Evolutionary conservation across 164 flowering plant genomes (phyloP).

Genomic region (Chimonanthus praecox): DNA sequence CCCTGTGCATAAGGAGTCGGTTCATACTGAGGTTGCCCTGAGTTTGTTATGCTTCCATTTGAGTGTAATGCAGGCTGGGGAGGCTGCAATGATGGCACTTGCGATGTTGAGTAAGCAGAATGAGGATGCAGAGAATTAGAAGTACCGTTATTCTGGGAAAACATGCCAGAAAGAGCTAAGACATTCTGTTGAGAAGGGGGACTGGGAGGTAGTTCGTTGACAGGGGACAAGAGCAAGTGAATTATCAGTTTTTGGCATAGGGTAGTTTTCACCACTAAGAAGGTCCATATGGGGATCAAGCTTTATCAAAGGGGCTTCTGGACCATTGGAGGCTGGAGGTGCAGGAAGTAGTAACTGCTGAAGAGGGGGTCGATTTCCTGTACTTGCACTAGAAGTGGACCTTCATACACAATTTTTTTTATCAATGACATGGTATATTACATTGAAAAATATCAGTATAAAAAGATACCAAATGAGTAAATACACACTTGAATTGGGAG

Average conservation of each 20-base stretch:
- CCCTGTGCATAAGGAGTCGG: constrained; percentile 41
- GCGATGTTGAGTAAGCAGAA: constrained; percentile 29
- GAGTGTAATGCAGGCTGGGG: constrained; percentile 34
- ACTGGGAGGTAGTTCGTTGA: constrained; percentile 41
- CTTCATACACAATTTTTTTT: constrained; percentile 17
- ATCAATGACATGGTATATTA: background rate
- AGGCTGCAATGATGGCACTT: constrained; percentile 33
- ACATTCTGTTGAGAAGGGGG: constrained; percentile 45
- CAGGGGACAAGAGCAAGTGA: constrained; percentile 86
- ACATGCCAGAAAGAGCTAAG: constrained; percentile 73
- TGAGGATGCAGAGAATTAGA: constrained; percentile 28
- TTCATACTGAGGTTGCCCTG: constrained; percentile 36
- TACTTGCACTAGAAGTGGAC: constrained; percentile 24
- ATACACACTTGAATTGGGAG: background rate
- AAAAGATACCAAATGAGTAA: background rate
- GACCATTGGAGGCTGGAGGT: constrained; percentile 22
- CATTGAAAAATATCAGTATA: background rate
- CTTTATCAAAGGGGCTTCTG: constrained; percentile 24
- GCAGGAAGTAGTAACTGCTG: constrained; percentile 30
- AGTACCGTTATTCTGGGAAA: constrained; percentile 28
- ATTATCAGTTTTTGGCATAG: constrained; percentile 51
- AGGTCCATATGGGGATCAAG: constrained; percentile 66
- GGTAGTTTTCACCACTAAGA: constrained; percentile 70
- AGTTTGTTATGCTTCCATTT: constrained; percentile 51
- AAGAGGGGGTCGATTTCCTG: constrained; percentile 24